phyloP scores from a whole-genome alignment of 225 moss, liverwort and hornwort species.

The Ulota crispa region DNA sequence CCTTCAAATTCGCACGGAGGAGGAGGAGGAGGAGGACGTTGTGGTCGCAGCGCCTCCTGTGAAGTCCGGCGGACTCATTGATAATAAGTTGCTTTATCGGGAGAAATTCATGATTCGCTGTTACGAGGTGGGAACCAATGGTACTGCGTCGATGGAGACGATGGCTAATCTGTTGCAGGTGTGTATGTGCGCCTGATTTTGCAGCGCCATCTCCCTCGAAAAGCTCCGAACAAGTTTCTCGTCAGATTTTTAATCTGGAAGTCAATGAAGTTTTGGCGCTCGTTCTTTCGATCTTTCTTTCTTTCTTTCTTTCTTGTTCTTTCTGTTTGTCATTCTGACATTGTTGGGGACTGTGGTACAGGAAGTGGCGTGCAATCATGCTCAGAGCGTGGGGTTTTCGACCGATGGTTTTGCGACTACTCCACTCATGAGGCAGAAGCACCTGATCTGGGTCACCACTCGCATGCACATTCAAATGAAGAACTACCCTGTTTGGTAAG shows the following conservation, averaged over 20 bases:
- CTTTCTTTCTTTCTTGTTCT: not conserved
- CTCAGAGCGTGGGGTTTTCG: slow-evolving; percentile 49
- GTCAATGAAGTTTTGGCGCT: not conserved
- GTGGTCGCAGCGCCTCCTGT: not conserved
- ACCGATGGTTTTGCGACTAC: slow-evolving; percentile 58
- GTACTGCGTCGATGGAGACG: slow-evolving; percentile 54
- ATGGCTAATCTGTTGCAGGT: slow-evolving; percentile 57
- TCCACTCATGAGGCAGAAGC: slow-evolving; percentile 40
- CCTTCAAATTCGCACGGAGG: slow-evolving; percentile 7
- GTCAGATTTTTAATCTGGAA: too few relatives aligned
- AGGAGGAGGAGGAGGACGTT: not conserved
- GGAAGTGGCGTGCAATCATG: slow-evolving; percentile 58
- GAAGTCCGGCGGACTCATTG: slow-evolving; percentile 28
- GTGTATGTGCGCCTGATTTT: not conserved
- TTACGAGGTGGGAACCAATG: slow-evolving; percentile 52
- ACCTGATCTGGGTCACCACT: slow-evolving; percentile 57
- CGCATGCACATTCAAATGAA: slow-evolving; percentile 56
- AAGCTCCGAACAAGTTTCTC: not conserved
- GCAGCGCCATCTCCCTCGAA: not conserved
- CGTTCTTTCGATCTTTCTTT: not conserved
- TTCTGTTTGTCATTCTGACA: slow-evolving; percentile 2
- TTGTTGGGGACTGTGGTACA: not conserved
- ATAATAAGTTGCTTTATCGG: slow-evolving; percentile 32
- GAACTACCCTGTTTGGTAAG: slow-evolving; percentile 51
- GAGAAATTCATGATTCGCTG: slow-evolving; percentile 55